phyloP scores from a whole-genome alignment of 306 rosid species.

The Inga laurina region DNA sequence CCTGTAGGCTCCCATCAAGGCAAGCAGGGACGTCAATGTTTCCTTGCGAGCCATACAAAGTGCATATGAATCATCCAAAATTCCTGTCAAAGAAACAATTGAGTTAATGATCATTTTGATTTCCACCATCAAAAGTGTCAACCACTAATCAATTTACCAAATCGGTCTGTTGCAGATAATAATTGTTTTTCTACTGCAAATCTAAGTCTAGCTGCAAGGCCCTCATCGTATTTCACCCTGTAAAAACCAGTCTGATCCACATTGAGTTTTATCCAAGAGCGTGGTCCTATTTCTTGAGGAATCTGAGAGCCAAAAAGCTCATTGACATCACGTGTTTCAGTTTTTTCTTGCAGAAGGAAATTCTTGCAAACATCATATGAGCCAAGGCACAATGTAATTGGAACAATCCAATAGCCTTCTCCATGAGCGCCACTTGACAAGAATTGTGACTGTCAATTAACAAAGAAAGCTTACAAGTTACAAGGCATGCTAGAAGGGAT shows the following conservation, averaged over 20 bases:
- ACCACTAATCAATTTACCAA: constrained; percentile 54
- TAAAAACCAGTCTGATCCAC: constrained; percentile 96
- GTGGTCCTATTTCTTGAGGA: constrained; percentile 31
- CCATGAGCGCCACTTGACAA: constrained; percentile 79
- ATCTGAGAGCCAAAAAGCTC: constrained; percentile 42
- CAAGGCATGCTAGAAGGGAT: constrained; percentile 17
- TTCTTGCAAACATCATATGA: constrained; percentile 67
- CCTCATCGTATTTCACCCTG: constrained; percentile 88
- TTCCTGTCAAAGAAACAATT: constrained; percentile 56
- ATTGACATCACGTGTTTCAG: constrained; percentile 56
- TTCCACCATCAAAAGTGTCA: not conserved
- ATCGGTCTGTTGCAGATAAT: constrained; percentile 83
- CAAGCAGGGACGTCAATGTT: constrained; percentile 68
- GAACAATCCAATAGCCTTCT: constrained; percentile 87
- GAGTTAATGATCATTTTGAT: constrained; percentile 25
- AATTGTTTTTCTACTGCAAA: constrained; percentile 66
- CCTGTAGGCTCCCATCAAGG: constrained; percentile 78
- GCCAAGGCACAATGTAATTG: constrained; percentile 73
- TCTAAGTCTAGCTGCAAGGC: constrained; percentile 73
- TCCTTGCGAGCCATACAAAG: constrained; percentile 79
- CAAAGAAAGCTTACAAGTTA: constrained; percentile 23
- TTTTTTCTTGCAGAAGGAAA: constrained; percentile 67
- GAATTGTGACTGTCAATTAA: constrained; percentile 73
- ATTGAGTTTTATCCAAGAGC: constrained; percentile 81
- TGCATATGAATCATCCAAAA: constrained; percentile 86